phyloP scores from a whole-genome alignment of 192 early-diverging fungal genomes.

The Helicostylum pulchrum region DNA sequence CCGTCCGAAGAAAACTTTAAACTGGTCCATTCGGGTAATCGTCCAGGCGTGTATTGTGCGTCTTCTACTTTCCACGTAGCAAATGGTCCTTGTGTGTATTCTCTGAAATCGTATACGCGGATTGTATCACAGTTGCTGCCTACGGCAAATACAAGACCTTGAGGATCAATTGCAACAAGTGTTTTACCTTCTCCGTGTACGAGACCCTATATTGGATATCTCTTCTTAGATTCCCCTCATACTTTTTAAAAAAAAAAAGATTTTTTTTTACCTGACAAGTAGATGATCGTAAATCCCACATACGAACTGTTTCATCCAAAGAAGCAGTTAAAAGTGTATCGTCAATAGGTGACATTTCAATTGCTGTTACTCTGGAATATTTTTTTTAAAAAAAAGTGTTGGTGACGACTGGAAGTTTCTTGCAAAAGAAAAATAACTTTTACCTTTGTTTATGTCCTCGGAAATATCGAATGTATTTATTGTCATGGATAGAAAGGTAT shows the following conservation, averaged over 20 bases:
- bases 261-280: slow-evolving; percentile 51
- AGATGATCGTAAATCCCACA: slow-evolving; percentile 80
- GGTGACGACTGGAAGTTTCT: neutral
- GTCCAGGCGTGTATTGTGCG: slow-evolving; percentile 11
- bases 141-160: slow-evolving; percentile 75
- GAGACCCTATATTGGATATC: slow-evolving; percentile 30
- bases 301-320: slow-evolving; percentile 67
- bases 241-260: neutral
- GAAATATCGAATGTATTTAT: slow-evolving; percentile 93
- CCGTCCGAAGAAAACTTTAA: slow-evolving; percentile 77
- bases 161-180: slow-evolving; percentile 73
- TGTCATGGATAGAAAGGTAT: slow-evolving; percentile 93
- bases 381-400: neutral
- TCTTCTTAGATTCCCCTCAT: no score
- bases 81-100: slow-evolving; percentile 44
- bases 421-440: neutral
- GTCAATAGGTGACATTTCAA: slow-evolving; percentile 83
- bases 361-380: slow-evolving; percentile 53
- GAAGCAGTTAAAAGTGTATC: slow-evolving; percentile 82
- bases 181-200: slow-evolving; percentile 41
- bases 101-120: slow-evolving; percentile 70
- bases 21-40: slow-evolving; percentile 47
- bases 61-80: slow-evolving; percentile 33
- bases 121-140: slow-evolving; percentile 49
- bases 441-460: slow-evolving; percentile 75